Conservation (phyloP, 345 rosid species). For the Physaria fendleri region DNA sequence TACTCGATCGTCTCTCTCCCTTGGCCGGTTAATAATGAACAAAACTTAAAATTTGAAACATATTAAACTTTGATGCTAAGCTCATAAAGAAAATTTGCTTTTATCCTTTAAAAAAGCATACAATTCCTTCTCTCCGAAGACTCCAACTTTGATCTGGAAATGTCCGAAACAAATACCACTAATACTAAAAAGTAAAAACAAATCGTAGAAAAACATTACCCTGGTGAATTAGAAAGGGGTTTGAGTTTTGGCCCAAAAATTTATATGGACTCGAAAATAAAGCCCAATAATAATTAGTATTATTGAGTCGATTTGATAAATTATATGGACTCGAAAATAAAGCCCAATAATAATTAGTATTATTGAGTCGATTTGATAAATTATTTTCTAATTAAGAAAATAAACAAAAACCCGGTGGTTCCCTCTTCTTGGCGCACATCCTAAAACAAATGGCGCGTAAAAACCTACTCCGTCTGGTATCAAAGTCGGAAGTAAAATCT, state of each 20-base stretch:
- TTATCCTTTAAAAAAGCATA: not conserved
- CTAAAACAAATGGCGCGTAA: constrained; percentile 25
- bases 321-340: not conserved
- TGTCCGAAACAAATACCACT: not conserved
- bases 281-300: not conserved
- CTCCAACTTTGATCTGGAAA: not conserved
- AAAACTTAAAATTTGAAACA: not conserved
- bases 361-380: not conserved
- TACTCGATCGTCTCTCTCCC: not conserved
- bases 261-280: not conserved
- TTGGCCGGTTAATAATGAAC: not conserved
- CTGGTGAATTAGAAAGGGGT: not conserved
- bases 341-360: not conserved
- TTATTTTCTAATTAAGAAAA: not conserved
- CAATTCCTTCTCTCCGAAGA: not conserved
- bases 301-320: not conserved
- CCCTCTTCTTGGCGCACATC: constrained; percentile 21
- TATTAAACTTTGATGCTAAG: not conserved
- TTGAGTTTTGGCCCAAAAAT: no score
- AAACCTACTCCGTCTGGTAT: not conserved
- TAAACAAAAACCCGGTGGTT: not conserved
- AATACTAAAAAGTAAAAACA: no score
- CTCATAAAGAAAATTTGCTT: not conserved
- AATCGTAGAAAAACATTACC: not conserved
- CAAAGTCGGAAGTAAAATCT: constrained; percentile 5